Conservation (phyloP, 306 rosid genomes). For the Glycine tomentella region DNA sequence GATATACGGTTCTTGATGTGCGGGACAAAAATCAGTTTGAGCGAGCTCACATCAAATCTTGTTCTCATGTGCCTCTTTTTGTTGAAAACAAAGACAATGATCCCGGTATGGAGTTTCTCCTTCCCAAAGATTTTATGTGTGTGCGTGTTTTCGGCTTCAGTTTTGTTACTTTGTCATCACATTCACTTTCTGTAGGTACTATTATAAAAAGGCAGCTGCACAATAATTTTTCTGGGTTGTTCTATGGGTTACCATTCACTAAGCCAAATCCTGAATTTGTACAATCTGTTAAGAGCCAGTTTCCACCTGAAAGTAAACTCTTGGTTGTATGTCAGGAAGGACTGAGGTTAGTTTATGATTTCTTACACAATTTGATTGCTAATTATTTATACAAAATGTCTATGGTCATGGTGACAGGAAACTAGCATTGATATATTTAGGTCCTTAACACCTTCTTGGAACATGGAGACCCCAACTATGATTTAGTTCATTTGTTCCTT, state of each 20-base stretch:
- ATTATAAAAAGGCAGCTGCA: conserved; percentile 83
- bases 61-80: conserved; percentile 88
- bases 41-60: conserved; percentile 86
- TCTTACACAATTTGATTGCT: conserved; percentile 24
- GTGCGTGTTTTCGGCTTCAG: not conserved
- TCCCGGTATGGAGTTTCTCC: conserved; percentile 56
- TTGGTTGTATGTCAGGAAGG: conserved; percentile 96
- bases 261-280: conserved; percentile 83
- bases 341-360: conserved; percentile 68
- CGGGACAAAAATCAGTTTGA: conserved; percentile 77
- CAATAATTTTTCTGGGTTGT: conserved; percentile 90
- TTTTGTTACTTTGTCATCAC: not conserved
- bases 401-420: not conserved
- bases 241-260: conserved; percentile 86
- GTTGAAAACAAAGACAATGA: conserved; percentile 86
- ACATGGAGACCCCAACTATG: not conserved
- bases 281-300: conserved; percentile 71
- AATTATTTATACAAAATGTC: conserved; percentile 1
- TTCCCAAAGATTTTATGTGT: not conserved
- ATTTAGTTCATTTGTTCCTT: conserved; percentile 20
- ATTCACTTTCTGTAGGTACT: conserved; percentile 69
- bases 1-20: conserved; percentile 78
- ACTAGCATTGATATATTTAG: not conserved
- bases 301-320: conserved; percentile 72
- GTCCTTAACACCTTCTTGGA: conserved; percentile 13